phyloP scores from a whole-genome alignment of 2,329 filamentous ascomycete genomes.

The Aspergillus oerlinghausenensis region DNA sequence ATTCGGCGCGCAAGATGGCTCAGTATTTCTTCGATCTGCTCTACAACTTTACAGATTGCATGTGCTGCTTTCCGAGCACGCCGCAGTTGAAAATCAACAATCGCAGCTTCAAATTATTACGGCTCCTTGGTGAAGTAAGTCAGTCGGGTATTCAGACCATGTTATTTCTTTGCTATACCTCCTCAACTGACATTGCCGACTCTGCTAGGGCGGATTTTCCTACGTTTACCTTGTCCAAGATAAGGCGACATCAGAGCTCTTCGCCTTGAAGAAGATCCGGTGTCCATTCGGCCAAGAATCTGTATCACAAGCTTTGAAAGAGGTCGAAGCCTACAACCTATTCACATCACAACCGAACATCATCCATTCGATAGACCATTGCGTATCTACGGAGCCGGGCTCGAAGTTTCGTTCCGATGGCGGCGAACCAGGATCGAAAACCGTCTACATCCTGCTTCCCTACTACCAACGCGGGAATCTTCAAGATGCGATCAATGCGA shows the following conservation, averaged over 20 bases:
- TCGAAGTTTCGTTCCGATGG: constrained; percentile 53
- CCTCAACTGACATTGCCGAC: constrained; percentile 6
- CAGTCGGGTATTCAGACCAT: background rate
- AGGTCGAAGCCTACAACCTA: constrained; percentile 93
- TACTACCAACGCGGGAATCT: constrained; percentile 95
- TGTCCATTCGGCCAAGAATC: constrained; percentile 97
- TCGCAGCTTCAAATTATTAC: constrained; percentile 91
- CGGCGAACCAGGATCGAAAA: constrained; percentile 66
- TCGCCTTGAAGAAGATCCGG: constrained; percentile 97
- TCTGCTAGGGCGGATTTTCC: constrained; percentile 79
- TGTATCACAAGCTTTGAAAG: constrained; percentile 88
- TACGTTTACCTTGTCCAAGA: constrained; percentile 99
- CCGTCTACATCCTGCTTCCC: constrained; percentile 91
- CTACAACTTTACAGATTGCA: constrained; percentile 88
- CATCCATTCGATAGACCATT: constrained; percentile 79
- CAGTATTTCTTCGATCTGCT: constrained; percentile 83
- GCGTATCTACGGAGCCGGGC: constrained; percentile 67
- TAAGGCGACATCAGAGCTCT: constrained; percentile 73
- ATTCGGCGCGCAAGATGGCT: constrained; percentile 54
- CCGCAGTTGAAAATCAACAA: constrained; percentile 94
- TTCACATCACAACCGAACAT: constrained; percentile 81
- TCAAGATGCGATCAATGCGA: constrained; percentile 97
- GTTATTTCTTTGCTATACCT: constrained; percentile 3
- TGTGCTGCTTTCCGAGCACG: constrained; percentile 92
- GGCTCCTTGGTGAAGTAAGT: constrained; percentile 81